Evolutionary conservation across 2,329 filamentous ascomycete species (phyloP).

Genomic region (Diatrype stigma): DNA sequence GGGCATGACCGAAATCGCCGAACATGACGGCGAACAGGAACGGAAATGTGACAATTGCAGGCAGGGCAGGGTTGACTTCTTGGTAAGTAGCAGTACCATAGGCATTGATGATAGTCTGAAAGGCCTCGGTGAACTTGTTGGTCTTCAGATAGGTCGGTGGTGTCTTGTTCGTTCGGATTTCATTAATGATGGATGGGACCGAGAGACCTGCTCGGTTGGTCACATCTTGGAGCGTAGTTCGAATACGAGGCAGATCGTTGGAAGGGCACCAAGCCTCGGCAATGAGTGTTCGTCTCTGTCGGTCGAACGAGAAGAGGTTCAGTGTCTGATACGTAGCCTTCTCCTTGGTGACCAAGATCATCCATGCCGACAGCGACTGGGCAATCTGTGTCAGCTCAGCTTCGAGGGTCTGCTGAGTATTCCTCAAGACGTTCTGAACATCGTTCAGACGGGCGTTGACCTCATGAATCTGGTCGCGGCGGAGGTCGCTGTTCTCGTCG

Average conservation of each 20-base stretch:
- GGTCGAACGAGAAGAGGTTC: slow-evolving; percentile 95
- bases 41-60: slow-evolving; percentile 96
- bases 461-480: slow-evolving; percentile 93
- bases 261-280: slow-evolving; percentile 97
- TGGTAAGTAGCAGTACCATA: slow-evolving; percentile 97
- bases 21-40: slow-evolving; percentile 99
- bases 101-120: slow-evolving; percentile 98
- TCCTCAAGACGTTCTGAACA: slow-evolving; percentile 85
- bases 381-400: slow-evolving; percentile 92
- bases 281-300: slow-evolving; percentile 90
- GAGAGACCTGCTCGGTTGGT: slow-evolving; percentile 93
- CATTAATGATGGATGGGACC: slow-evolving; percentile 98
- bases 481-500: slow-evolving; percentile 93
- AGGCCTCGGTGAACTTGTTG: slow-evolving; percentile 96
- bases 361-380: slow-evolving; percentile 89
- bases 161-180: slow-evolving; percentile 94
- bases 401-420: slow-evolving; percentile 91
- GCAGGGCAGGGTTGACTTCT: slow-evolving; percentile 93
- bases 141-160: slow-evolving; percentile 97
- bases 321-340: slow-evolving; percentile 95
- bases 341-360: slow-evolving; percentile 96
- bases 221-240: slow-evolving; percentile 91
- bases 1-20: slow-evolving; percentile 90
- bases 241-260: slow-evolving; percentile 82
- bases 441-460: slow-evolving; percentile 92